Evolutionary conservation across 2,329 filamentous ascomycete species (phyloP).

Genomic region (Fusarium pseudograminearum): DNA sequence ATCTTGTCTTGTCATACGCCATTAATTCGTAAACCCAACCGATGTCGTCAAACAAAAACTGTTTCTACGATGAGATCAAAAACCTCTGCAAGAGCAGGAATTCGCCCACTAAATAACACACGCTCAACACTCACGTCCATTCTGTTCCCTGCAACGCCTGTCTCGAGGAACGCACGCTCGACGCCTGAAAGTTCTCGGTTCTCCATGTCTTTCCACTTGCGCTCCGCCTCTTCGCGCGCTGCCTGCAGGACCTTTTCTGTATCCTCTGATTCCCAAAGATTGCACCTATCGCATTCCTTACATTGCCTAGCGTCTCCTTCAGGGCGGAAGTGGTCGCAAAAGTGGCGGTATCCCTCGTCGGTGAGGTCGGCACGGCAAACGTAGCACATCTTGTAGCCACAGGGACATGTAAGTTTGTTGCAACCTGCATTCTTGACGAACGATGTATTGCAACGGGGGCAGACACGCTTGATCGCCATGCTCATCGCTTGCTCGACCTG

Average conservation of each 20-base stretch:
- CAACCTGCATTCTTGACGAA: slow-evolving; percentile 96
- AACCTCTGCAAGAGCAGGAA: slow-evolving; percentile 58
- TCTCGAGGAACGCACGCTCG: slow-evolving; percentile 69
- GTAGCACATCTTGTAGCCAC: slow-evolving; percentile 98
- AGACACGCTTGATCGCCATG: slow-evolving; percentile 93
- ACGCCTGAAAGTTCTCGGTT: slow-evolving; percentile 66
- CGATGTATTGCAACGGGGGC: slow-evolving; percentile 87
- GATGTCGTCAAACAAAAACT: slow-evolving; percentile 54
- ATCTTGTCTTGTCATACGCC: slow-evolving; percentile 33
- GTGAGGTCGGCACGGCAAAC: slow-evolving; percentile 84
- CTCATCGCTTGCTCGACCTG: slow-evolving; percentile 95
- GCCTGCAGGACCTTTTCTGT: slow-evolving; percentile 74
- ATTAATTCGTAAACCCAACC: slow-evolving; percentile 14
- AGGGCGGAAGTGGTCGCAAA: slow-evolving; percentile 94
- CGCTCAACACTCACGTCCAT: slow-evolving; percentile 49
- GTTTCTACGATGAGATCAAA: slow-evolving; percentile 61
- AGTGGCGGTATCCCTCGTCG: slow-evolving; percentile 88
- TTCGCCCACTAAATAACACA: slow-evolving; percentile 50
- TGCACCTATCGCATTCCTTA: slow-evolving; percentile 82
- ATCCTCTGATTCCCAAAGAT: slow-evolving; percentile 82
- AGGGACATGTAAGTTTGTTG: slow-evolving; percentile 96
- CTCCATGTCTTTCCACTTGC: slow-evolving; percentile 76
- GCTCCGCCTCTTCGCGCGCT: slow-evolving; percentile 78
- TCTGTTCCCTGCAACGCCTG: slow-evolving; percentile 56
- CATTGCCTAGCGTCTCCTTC: slow-evolving; percentile 79